Evolutionary conservation across 1,284 basidiomycete species (phyloP), one percentile per base, ranked within the genome.

Genomic region (Rhizopogon parksii): DNA sequence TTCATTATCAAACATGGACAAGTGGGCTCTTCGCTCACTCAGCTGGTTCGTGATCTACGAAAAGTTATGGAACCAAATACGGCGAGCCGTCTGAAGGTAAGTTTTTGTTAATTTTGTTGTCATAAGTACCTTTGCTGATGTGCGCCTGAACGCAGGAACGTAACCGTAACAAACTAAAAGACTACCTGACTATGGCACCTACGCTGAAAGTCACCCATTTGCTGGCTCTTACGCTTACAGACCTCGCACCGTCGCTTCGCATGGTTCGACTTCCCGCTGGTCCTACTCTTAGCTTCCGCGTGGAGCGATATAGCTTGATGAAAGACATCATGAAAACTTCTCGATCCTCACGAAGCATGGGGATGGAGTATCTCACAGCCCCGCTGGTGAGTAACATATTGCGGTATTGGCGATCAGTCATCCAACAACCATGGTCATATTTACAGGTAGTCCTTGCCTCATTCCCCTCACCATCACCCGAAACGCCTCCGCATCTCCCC

Each of bases 1-100:
- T 89, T 91, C 65, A 90, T 99, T 57, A 93, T 99, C 67, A 95
- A 95, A 63, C 90, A 95, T 69, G 95, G 95, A 39, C 83, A 85
- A 53, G 94, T 98, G 30, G 94, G 95, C 12, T 77, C 80, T 50
- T 91, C 91, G n/a, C 78, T 96, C 48, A 72, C 83, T 3, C 88
- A 92, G 60, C 83, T 99, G 30, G 94, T 97, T 12, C 80, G 88
- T 48, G 96, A 99, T 70, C 75, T 97, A 61, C 78, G 96, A 60
- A 90, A 91, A 68, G 87, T 96, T 55, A 93, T 99, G 91, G 96
- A 99, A 69, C 96, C 96, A 53, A 94, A 98, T 68, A 99, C 96
- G 17, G 96, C 95, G 5, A 87, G 85, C 54, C 79, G 95, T 46
- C 78, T 99, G 15, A 84, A 75, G 71, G 92, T 94, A 59, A 57